These are phyloP conservation scores for Zymoseptoria passerinii DNA, from an alignment of 2,329 filamentous ascomycete species.

Conservation along the genomic window DNA sequence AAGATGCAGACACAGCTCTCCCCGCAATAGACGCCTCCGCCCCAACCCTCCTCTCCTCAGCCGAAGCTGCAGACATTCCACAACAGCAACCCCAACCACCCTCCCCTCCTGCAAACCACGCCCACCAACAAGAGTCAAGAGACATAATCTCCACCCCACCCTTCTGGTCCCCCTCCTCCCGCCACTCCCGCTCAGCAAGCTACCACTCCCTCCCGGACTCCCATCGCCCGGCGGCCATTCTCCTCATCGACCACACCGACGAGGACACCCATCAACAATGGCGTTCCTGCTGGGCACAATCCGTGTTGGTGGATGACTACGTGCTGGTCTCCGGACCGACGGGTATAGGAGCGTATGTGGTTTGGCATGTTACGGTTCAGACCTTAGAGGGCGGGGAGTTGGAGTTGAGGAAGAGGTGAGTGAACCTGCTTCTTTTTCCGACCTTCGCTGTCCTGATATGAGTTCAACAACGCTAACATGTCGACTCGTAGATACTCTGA, in stretches of 20 bases:
- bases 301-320: slow-evolving; percentile 54
- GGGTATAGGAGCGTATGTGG: slow-evolving; percentile 78
- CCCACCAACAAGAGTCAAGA: background rate
- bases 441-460: background rate
- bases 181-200: slow-evolving; percentile 31
- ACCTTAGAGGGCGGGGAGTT: slow-evolving; percentile 56
- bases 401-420: slow-evolving; percentile 43
- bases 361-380: slow-evolving; percentile 85
- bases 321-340: slow-evolving; percentile 51
- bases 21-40: background rate
- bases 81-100: background rate
- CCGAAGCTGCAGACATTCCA: background rate
- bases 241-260: slow-evolving; percentile 56
- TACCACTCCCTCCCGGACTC: slow-evolving; percentile 29
- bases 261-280: slow-evolving; percentile 45
- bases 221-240: slow-evolving; percentile 39
- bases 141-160: slow-evolving; percentile 27
- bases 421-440: background rate
- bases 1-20: background rate
- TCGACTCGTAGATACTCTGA: slow-evolving; percentile 64
- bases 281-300: slow-evolving; percentile 51
- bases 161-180: slow-evolving; percentile 38
- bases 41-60: background rate
- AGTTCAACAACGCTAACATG: background rate
- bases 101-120: background rate